Conservation (phyloP, 495 filamentous ascomycete genomes). For the Eremomyces bilateralis region DNA sequence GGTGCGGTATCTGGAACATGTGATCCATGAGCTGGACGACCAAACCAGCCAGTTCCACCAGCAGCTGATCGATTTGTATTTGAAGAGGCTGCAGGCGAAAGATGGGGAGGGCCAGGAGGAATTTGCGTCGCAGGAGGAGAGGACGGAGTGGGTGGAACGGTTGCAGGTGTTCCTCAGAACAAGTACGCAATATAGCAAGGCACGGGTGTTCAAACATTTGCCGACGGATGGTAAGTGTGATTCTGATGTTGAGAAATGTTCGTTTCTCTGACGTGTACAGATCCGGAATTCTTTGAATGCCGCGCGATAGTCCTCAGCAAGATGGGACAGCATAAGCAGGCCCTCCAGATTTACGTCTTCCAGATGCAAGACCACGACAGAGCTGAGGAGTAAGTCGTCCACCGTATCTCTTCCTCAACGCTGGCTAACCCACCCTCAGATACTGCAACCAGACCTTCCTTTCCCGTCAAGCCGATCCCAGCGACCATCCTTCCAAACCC, state of each 20-base stretch:
- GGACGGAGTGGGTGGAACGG: constrained; percentile 34
- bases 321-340: constrained; percentile 88
- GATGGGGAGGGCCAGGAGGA: constrained; percentile 14
- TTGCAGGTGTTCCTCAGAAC: constrained; percentile 53
- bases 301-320: constrained; percentile 83
- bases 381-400: constrained; percentile 55
- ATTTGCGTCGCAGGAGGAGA: constrained; percentile 28
- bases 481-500: constrained; percentile 18
- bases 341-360: constrained; percentile 90
- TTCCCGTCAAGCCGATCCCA: constrained; percentile 6
- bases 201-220: constrained; percentile 49
- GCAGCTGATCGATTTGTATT: constrained; percentile 50
- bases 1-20: constrained; percentile 72
- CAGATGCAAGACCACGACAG: constrained; percentile 69
- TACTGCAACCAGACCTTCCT: constrained; percentile 4
- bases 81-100: constrained; percentile 33
- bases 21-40: constrained; percentile 73
- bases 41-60: constrained; percentile 73
- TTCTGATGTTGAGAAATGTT: not conserved
- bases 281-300: constrained; percentile 71
- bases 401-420: constrained; percentile 1
- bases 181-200: constrained; percentile 60
- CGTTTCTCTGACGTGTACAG: constrained; percentile 19
- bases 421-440: constrained; percentile 24
- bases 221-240: constrained; percentile 52